A percentile compares a stretch with the other conserved stretches of the same genome.
Evolutionary conservation across 1,284 basidiomycete species (phyloP).

Genomic region (Microbotryum silenes-acaulis): DNA sequence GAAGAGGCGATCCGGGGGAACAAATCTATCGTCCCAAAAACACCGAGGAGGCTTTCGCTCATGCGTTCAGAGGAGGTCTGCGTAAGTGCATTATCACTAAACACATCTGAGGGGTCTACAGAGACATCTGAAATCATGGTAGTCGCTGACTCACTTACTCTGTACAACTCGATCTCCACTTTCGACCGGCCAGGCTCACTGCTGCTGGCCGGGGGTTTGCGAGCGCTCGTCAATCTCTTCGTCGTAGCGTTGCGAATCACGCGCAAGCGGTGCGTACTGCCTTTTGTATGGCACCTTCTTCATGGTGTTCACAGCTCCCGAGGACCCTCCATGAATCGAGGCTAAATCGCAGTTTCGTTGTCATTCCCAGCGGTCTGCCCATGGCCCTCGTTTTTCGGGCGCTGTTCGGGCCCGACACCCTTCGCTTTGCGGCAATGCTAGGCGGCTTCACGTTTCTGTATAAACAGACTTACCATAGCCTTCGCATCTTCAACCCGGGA

Average conservation of each 20-base stretch:
- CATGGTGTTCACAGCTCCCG: too few species aligned
- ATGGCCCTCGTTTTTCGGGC: conserved; percentile 62
- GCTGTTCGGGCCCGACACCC: conserved; percentile 67
- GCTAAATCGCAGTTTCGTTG: too few species aligned
- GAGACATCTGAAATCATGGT: background rate
- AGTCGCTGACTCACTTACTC: background rate
- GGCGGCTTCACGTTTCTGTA: conserved; percentile 47
- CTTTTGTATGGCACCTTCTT: too few species aligned
- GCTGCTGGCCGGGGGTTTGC: conserved; percentile 64
- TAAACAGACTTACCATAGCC: conserved; percentile 70
- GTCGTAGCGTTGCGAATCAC: conserved; percentile 62
- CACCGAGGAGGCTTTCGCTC: conserved; percentile 60
- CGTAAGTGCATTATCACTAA: conserved; percentile 51
- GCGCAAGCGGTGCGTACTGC: conserved; percentile 53
- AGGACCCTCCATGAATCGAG: too few species aligned
- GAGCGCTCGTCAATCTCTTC: conserved; percentile 71
- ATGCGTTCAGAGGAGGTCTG: conserved; percentile 64
- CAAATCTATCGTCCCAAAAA: conserved; percentile 60
- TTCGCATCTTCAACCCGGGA: conserved; percentile 58
- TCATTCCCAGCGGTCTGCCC: conserved; percentile 45
- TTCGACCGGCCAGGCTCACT: conserved; percentile 55
- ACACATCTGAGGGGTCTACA: too few species aligned
- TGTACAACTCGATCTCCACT: background rate
- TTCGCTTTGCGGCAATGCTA: conserved; percentile 76
- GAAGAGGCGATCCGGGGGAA: conserved; percentile 55